These are phyloP conservation scores for Claviceps monticola DNA, from an alignment of 2,329 filamentous ascomycete species.

Conservation along the genomic window DNA sequence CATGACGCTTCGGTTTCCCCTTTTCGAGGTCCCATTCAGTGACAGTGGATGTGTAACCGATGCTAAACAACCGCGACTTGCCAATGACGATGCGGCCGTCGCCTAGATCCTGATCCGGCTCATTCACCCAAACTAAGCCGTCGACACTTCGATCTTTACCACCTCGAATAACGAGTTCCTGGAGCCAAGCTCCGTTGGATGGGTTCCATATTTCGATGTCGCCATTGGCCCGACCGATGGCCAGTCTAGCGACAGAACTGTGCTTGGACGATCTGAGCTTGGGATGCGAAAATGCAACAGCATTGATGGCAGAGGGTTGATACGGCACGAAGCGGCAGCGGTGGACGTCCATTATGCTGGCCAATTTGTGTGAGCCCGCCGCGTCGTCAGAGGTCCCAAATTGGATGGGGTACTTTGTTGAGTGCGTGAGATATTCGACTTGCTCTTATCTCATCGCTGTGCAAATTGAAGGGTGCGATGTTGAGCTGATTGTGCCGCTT, in stretches of 20 bases:
- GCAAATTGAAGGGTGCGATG: constrained; percentile 1
- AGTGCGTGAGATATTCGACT: background rate
- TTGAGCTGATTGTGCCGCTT: background rate
- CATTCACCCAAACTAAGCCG: constrained; percentile 80
- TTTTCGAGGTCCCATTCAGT: constrained; percentile 90
- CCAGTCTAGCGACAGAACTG: constrained; percentile 54
- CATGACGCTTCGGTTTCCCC: constrained; percentile 64
- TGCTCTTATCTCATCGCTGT: background rate
- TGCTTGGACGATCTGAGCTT: constrained; percentile 31
- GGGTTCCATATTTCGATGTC: constrained; percentile 98
- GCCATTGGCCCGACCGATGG: constrained; percentile 83
- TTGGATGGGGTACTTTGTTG: background rate
- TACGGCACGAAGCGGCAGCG: constrained; percentile 92
- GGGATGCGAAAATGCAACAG: constrained; percentile 82
- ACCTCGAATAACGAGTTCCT: constrained; percentile 74
- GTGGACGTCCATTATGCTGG: constrained; percentile 71
- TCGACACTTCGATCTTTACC: constrained; percentile 80
- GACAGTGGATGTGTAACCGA: constrained; percentile 81
- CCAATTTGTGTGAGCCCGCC: background rate
- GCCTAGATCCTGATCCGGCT: constrained; percentile 56
- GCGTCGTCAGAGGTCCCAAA: background rate
- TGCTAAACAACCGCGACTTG: constrained; percentile 80
- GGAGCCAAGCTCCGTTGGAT: constrained; percentile 66
- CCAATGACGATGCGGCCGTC: constrained; percentile 51
- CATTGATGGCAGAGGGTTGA: constrained; percentile 83